Conservation (phyloP, 306 rosid genomes). For the Medicago arabica region DNA sequence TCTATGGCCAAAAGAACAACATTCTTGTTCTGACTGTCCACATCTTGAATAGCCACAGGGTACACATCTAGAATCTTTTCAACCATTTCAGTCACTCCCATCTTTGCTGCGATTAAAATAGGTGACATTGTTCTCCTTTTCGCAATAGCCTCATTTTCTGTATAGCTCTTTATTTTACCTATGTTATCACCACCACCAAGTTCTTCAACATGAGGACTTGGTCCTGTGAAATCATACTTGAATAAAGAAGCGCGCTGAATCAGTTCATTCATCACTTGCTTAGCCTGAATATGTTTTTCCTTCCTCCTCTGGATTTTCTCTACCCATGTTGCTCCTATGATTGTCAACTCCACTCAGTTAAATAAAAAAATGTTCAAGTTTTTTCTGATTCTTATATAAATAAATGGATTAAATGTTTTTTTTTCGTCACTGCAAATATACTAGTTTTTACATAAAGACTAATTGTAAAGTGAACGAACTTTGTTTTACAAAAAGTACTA, state of each 20-base stretch:
- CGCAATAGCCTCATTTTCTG: not conserved
- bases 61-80: constrained; percentile 47
- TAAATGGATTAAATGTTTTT: not conserved
- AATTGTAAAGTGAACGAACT: not conserved
- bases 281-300: constrained; percentile 44
- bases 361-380: not conserved
- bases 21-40: constrained; percentile 48
- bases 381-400: not conserved
- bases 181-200: not conserved
- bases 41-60: constrained; percentile 52
- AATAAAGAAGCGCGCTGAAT: constrained; percentile 31
- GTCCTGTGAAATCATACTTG: constrained; percentile 33
- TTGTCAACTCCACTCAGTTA: not conserved
- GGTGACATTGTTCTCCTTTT: constrained; percentile 28
- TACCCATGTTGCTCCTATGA: constrained; percentile 49
- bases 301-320: constrained; percentile 50
- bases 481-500: not conserved
- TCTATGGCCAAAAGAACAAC: constrained; percentile 57
- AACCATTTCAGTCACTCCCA: constrained; percentile 52
- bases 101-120: constrained; percentile 49
- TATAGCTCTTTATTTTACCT: not conserved
- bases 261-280: constrained; percentile 49
- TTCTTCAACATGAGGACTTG: not conserved
- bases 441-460: not conserved
- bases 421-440: not conserved